A percentile compares a stretch with the other conserved stretches of the same genome.
These are phyloP conservation scores for Casuarina cunninghamiana DNA, from an alignment of 306 rosid genomes.

Conservation along the genomic window DNA sequence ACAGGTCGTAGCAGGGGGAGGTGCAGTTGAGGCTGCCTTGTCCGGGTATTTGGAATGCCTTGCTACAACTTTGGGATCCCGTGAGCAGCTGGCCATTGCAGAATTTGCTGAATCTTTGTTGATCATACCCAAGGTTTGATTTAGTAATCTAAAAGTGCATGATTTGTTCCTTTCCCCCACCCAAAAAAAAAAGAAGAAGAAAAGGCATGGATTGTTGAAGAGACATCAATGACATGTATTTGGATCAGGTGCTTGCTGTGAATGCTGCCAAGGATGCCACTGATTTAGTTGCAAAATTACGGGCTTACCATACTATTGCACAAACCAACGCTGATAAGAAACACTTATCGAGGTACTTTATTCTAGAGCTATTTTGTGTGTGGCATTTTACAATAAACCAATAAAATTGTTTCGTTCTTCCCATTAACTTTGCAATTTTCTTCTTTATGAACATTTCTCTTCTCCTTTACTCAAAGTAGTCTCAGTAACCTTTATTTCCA, in stretches of 20 bases:
- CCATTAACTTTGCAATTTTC: neutral
- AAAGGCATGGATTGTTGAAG: neutral
- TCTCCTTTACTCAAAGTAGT: neutral
- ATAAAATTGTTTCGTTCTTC: neutral
- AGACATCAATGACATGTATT: constrained; percentile 16
- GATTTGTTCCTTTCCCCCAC: neutral
- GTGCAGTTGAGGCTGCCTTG: constrained; percentile 92
- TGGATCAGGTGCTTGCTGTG: constrained; percentile 83
- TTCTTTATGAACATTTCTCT: neutral
- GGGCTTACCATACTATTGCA: constrained; percentile 84
- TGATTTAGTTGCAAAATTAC: constrained; percentile 82
- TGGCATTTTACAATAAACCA: neutral
- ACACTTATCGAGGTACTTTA: constrained; percentile 75
- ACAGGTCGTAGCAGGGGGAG: constrained; percentile 99
- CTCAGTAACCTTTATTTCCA: neutral
- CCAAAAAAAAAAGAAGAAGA: too few relatives aligned
- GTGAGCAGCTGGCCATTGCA: constrained; percentile 98
- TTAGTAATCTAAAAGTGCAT: constrained; percentile 1
- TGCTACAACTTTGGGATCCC: constrained; percentile 95
- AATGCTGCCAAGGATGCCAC: constrained; percentile 99
- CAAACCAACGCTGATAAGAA: constrained; percentile 89
- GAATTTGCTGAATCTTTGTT: constrained; percentile 93
- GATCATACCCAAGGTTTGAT: constrained; percentile 76
- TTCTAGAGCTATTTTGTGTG: constrained; percentile 1
- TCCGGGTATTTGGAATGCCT: constrained; percentile 93